Percentiles rank a stretch among this genome's conserved stretches.
These are phyloP conservation scores for Aspergillus aculeatus DNA, from an alignment of 2,329 filamentous ascomycete genomes.

Conservation along the genomic window DNA sequence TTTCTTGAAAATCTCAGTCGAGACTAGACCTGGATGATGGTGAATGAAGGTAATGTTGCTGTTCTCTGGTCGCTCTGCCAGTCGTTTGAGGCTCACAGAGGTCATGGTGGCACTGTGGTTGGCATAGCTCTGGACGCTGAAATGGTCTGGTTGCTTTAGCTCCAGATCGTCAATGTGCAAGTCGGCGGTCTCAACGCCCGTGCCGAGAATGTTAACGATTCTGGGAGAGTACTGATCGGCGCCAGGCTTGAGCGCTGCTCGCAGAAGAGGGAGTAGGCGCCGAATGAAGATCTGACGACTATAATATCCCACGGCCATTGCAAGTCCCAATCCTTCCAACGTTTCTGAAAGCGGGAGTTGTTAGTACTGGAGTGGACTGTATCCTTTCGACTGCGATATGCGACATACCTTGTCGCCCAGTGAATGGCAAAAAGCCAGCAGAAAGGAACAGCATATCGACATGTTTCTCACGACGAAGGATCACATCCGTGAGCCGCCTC, in stretches of 20 bases:
- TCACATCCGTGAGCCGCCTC: not conserved
- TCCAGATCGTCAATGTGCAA: constrained; percentile 3
- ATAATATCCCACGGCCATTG: not conserved
- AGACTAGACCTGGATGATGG: constrained; percentile 1
- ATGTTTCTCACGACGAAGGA: not conserved
- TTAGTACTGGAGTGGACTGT: not conserved
- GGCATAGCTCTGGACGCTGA: not conserved
- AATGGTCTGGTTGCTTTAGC: not conserved
- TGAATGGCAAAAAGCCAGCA: constrained; percentile 1
- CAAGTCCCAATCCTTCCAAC: not conserved
- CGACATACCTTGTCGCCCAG: constrained; percentile 1
- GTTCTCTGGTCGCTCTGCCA: constrained; percentile 4
- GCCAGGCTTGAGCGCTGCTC: too few species aligned
- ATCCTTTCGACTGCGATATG: too few species aligned
- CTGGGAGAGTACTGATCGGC: not conserved
- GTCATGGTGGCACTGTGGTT: not conserved
- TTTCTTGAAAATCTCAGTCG: constrained; percentile 3
- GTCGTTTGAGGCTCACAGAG: not conserved
- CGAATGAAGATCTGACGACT: not conserved
- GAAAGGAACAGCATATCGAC: not conserved
- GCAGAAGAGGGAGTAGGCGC: not conserved
- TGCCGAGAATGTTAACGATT: not conserved
- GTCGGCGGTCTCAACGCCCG: not conserved
- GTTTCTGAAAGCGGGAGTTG: not conserved
- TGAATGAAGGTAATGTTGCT: not conserved